Percentiles rank a stretch among this genome's conserved stretches.
Conservation (phyloP, 768 basidiomycete genomes). For the Mrakia frigida region DNA sequence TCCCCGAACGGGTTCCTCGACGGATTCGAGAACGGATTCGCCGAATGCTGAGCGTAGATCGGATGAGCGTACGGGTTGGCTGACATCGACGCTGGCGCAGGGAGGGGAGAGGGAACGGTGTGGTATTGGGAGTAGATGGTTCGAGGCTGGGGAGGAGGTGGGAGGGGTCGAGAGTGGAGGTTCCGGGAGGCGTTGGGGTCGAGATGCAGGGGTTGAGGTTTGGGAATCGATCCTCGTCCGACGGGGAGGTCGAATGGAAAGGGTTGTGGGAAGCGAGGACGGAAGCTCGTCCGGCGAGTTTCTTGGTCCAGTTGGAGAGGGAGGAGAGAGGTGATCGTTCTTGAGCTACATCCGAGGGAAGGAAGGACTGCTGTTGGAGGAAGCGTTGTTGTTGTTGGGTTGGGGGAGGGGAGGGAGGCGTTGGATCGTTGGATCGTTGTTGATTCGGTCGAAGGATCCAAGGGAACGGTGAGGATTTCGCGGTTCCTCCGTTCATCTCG, state of each 20-base stretch:
- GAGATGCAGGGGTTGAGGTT: neutral
- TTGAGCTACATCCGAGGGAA: neutral
- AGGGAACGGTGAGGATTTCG: neutral
- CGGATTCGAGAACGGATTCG: neutral
- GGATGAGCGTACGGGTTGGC: neutral
- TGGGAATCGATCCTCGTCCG: neutral
- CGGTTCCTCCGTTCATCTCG: slow-evolving; percentile 4
- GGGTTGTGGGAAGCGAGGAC: neutral
- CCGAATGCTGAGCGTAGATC: neutral
- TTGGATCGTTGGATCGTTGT: neutral
- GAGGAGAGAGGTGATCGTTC: neutral
- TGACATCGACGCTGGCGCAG: neutral
- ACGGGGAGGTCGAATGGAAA: neutral
- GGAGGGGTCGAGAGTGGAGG: neutral
- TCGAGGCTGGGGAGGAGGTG: neutral
- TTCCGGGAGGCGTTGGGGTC: neutral
- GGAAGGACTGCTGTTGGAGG: neutral
- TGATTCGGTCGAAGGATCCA: slow-evolving; percentile 1
- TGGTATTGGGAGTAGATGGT: slow-evolving; percentile 6
- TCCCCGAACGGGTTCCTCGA: slow-evolving; percentile 13
- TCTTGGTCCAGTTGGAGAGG: slow-evolving; percentile 3
- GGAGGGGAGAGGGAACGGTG: neutral
- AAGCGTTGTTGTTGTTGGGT: neutral
- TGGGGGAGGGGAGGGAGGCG: neutral
- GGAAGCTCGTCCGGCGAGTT: neutral